These are phyloP conservation scores for Trichocladium uniseriatum DNA, from an alignment of 495 filamentous ascomycete species.

Conservation along the genomic window DNA sequence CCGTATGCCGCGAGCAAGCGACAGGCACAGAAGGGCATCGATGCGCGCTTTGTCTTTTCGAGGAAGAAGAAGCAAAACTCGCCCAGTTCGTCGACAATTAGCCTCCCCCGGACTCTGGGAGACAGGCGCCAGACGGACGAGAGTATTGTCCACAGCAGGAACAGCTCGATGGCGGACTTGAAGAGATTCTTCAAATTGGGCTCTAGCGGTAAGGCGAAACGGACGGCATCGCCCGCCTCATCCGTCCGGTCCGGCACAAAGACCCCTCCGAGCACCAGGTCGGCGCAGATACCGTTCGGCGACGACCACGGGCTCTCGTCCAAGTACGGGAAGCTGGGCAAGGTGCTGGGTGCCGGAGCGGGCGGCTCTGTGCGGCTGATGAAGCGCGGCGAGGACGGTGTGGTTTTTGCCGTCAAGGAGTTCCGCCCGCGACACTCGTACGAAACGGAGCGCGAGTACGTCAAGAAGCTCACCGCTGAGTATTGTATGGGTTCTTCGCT, in stretches of 20 bases:
- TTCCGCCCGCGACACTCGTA: slow-evolving; percentile 89
- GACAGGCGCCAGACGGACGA: slow-evolving; percentile 29
- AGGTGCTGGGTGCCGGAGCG: slow-evolving; percentile 86
- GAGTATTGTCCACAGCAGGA: slow-evolving; percentile 38
- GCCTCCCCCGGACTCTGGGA: slow-evolving; percentile 26
- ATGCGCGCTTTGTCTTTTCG: slow-evolving; percentile 76
- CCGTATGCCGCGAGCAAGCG: slow-evolving; percentile 80
- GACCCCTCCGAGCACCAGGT: slow-evolving; percentile 49
- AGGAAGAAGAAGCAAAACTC: slow-evolving; percentile 40
- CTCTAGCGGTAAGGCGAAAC: slow-evolving; percentile 55
- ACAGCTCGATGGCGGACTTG: slow-evolving; percentile 86
- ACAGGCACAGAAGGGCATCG: slow-evolving; percentile 60
- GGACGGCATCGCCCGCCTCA: slow-evolving; percentile 49
- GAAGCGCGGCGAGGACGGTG: slow-evolving; percentile 80
- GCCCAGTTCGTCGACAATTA: slow-evolving; percentile 37
- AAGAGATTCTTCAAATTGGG: slow-evolving; percentile 83
- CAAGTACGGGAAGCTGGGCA: slow-evolving; percentile 93
- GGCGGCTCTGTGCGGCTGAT: slow-evolving; percentile 92
- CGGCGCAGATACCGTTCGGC: slow-evolving; percentile 73
- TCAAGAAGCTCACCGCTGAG: slow-evolving; percentile 98
- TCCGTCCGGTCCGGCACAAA: slow-evolving; percentile 44
- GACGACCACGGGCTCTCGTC: slow-evolving; percentile 85
- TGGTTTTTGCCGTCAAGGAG: slow-evolving; percentile 96
- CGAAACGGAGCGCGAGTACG: slow-evolving; percentile 88
- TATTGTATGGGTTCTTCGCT: slow-evolving; percentile 97